phyloP scores from a whole-genome alignment of 2,329 filamentous ascomycete genomes.

The Aspergillus piperis region DNA sequence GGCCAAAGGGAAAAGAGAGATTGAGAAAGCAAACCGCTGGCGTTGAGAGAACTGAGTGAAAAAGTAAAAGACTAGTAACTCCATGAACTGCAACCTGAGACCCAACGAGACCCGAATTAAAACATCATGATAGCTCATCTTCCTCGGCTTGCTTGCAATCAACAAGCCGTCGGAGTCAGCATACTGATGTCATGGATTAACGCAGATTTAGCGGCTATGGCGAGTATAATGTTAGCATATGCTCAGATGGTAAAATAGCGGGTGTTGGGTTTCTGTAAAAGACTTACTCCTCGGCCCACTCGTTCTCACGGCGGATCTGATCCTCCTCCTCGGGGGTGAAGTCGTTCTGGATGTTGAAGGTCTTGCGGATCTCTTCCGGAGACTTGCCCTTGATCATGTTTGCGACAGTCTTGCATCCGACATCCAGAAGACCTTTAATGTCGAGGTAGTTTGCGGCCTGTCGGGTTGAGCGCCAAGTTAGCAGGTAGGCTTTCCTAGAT shows the following conservation, averaged over 20 bases:
- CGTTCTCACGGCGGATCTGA: conserved; percentile 89
- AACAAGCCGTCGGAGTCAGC: conserved; percentile 5
- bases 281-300: conserved; percentile 79
- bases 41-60: background rate
- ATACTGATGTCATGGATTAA: background rate
- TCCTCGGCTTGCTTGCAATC: background rate
- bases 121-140: conserved; percentile 5
- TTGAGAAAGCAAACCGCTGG: conserved; percentile 16
- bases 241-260: background rate
- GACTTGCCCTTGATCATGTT: conserved; percentile 99
- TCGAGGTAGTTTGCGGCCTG: conserved; percentile 98
- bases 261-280: background rate
- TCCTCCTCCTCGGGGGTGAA: conserved; percentile 99
- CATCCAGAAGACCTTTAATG: conserved; percentile 96
- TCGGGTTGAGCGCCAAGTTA: conserved; percentile 7
- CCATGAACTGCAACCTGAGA: conserved; percentile 20
- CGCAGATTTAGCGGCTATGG: conserved; percentile 52
- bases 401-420: conserved; percentile 98
- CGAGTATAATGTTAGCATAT: conserved; percentile 13
- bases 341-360: conserved; percentile 99
- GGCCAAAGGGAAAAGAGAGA: background rate
- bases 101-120: conserved; percentile 6
- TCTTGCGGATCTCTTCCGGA: conserved; percentile 98
- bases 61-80: conserved; percentile 22
- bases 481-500: background rate